Evolutionary conservation across 2,329 filamentous ascomycete species (phyloP).

Genomic region (Colletotrichum abscissum): DNA sequence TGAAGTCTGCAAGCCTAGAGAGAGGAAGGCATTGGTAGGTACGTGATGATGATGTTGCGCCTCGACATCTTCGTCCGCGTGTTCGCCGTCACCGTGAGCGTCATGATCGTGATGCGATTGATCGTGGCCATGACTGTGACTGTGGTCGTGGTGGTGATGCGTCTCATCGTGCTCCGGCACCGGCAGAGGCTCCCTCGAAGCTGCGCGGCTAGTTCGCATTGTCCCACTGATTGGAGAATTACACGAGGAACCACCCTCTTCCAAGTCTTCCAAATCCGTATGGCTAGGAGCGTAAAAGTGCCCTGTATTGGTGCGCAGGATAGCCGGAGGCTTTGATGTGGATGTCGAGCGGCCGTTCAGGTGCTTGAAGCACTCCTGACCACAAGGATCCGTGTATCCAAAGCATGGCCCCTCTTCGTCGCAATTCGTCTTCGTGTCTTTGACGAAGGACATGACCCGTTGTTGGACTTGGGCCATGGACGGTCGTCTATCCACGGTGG

Average conservation of each 20-base stretch:
- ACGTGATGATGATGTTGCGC: conserved; percentile 90
- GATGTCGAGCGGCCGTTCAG: conserved; percentile 52
- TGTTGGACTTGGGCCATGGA: conserved; percentile 67
- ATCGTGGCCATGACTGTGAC: conserved; percentile 26
- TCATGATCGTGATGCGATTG: conserved; percentile 31
- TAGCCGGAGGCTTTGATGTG: conserved; percentile 47
- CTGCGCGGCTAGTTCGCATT: conserved; percentile 51
- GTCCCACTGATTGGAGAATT: conserved; percentile 46
- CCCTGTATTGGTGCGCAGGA: conserved; percentile 56
- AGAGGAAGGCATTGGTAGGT: conserved; percentile 90
- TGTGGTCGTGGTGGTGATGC: conserved; percentile 40
- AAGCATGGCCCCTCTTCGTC: conserved; percentile 71
- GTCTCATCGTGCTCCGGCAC: conserved; percentile 38
- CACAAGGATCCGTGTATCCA: conserved; percentile 74
- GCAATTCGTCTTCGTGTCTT: conserved; percentile 72
- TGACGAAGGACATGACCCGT: conserved; percentile 72
- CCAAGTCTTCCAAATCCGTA: conserved; percentile 43
- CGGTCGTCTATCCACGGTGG: conserved; percentile 55
- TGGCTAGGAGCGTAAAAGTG: conserved; percentile 43
- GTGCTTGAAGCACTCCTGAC: conserved; percentile 74
- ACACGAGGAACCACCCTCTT: conserved; percentile 42
- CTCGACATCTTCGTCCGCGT: conserved; percentile 53
- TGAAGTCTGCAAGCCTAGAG: conserved; percentile 94
- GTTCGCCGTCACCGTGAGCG: conserved; percentile 44
- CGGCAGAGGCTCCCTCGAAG: conserved; percentile 50